Evolutionary conservation across 1,284 basidiomycete genomes (phyloP), one percentile per base, ranked within the genome.

Genomic region (Moesziomyces parantarcticus): DNA sequence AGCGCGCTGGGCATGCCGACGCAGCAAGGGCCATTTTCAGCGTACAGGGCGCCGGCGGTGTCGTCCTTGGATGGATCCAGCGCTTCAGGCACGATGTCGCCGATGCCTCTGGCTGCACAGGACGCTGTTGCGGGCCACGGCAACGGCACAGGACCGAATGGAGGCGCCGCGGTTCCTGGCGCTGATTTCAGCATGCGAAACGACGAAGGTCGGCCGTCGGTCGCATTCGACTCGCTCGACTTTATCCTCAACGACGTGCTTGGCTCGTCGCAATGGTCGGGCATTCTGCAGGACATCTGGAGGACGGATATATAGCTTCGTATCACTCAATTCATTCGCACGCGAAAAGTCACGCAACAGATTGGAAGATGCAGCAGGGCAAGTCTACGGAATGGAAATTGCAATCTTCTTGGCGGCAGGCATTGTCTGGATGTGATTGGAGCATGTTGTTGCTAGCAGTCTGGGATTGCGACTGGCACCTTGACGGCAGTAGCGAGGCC

Each of bases 391-490:
- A 39, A 39, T 39, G 36, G 36, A 16, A 39, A 39, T 32, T 13
- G 29, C 14, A 18, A 18, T n/a, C 16, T 45, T n/a, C 16, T 45
- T 22, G 21, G 22, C 43, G 21, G 8, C 16, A 23, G 18, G 14
- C 21, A 45, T 45, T 21, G 43, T 45, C 23, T 11, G 25, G 21
- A 18, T 21, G 26, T 22, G 34, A 21, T 34, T 42, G 42, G n/a
- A 34, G 26, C 29, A 13, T 43, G 41, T 22, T n/a, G 18, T 6
- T 10, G 3, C 45, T 55, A 81, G 44, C 79, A 81, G 44, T 81
- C 80, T 16, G 80, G 80, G 18, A 82, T 77, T 3, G 76, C 77
- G 16, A 82, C 80, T 2, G 80, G 79, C 11, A 82, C 74, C 47
- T 71, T 70, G 32, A 81, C 76, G 5, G 75, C 75, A 0, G 74